Evolutionary conservation across 331 rosid species (phyloP).

Genomic region (Cucumis variabilis): DNA sequence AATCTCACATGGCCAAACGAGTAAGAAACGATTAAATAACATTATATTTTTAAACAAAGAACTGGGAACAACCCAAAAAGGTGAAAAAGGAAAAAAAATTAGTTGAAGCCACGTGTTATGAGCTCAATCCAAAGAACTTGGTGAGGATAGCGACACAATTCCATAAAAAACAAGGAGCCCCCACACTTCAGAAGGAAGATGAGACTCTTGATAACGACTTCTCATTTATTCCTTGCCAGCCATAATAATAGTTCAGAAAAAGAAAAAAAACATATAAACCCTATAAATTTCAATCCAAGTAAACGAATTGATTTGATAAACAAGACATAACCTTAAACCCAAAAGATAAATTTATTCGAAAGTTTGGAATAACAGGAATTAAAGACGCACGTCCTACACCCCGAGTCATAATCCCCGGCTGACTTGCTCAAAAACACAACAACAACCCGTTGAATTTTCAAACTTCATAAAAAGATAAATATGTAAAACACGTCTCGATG

Average conservation of each 20-base stretch:
- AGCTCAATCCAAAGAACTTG: slow-evolving; percentile 5
- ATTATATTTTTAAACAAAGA: neutral
- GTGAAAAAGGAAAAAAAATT: neutral
- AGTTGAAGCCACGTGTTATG: slow-evolving; percentile 21
- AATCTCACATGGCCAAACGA: neutral
- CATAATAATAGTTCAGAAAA: neutral
- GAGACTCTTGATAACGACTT: neutral
- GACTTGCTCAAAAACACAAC: neutral
- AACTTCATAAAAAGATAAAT: neutral
- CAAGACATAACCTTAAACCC: neutral
- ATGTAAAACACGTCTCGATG: neutral
- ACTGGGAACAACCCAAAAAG: slow-evolving; percentile 1
- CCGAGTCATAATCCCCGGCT: neutral
- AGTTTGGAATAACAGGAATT: neutral
- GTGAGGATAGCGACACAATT: slow-evolving; percentile 12
- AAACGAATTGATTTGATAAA: neutral
- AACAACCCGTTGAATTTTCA: neutral
- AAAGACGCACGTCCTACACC: neutral
- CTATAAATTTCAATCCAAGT: neutral
- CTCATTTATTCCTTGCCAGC: neutral
- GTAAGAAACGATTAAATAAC: neutral
- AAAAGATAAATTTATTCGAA: neutral
- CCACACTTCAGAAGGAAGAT: slow-evolving; percentile 9
- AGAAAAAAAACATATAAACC: neutral
- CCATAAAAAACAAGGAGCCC: slow-evolving; percentile 10